These are phyloP conservation scores for Colletotrichum gigasporum DNA, from an alignment of 2,329 filamentous ascomycete genomes.

Conservation along the genomic window DNA sequence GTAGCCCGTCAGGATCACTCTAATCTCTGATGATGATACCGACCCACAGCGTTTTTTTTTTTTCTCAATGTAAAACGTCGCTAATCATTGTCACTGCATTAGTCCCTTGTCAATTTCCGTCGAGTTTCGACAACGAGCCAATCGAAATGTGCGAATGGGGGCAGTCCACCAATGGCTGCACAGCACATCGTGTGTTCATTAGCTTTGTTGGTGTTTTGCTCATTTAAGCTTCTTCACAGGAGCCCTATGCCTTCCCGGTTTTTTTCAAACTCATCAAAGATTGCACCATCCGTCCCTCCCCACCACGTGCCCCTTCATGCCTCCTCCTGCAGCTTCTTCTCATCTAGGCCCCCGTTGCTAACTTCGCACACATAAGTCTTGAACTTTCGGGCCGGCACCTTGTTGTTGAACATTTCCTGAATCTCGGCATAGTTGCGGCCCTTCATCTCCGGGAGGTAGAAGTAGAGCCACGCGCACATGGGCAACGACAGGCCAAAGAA, in stretches of 20 bases:
- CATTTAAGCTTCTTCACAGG: slow-evolving; percentile 25
- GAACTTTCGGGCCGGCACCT: slow-evolving; percentile 24
- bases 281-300: slow-evolving; percentile 3
- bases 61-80: slow-evolving; percentile 26
- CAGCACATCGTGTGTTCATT: neutral
- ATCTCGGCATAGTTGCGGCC: slow-evolving; percentile 32
- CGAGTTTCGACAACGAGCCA: slow-evolving; percentile 6
- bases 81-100: slow-evolving; percentile 28
- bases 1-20: slow-evolving; percentile 14
- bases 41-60: slow-evolving; percentile 17
- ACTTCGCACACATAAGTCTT: slow-evolving; percentile 27
- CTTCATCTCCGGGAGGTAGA: slow-evolving; percentile 32
- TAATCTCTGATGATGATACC: slow-evolving; percentile 28
- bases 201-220: slow-evolving; percentile 11
- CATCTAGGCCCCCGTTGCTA: slow-evolving; percentile 1
- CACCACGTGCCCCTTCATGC: slow-evolving; percentile 22
- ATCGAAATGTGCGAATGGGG: slow-evolving; percentile 15
- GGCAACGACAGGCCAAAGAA: slow-evolving; percentile 41
- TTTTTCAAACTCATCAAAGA: slow-evolving; percentile 5
- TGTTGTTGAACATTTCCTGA: slow-evolving; percentile 29
- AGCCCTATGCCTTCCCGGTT: neutral
- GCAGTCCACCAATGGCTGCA: slow-evolving; percentile 1
- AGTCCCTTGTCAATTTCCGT: slow-evolving; percentile 27
- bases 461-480: slow-evolving; percentile 34
- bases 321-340: slow-evolving; percentile 23